A percentile compares a stretch with the other conserved stretches of the same genome.
Conservation (phyloP, 257 asterid species). For the Solanum sejunctum region DNA sequence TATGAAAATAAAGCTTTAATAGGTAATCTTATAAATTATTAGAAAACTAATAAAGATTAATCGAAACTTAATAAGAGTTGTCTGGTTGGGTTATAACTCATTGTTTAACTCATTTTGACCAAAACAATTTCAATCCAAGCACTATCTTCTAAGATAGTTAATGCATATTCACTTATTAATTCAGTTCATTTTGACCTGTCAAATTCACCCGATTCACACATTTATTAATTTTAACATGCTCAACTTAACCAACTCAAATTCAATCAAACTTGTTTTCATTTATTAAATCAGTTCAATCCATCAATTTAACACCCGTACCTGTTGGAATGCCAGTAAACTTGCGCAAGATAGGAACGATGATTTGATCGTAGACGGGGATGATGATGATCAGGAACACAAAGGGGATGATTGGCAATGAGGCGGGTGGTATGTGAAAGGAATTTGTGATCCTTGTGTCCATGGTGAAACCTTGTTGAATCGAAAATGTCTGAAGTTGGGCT, state of each 20-base stretch:
- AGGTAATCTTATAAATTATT: not conserved
- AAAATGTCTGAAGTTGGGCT: conserved; percentile 79
- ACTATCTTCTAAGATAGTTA: not conserved
- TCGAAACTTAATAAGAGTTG: not conserved
- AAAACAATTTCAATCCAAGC: not conserved
- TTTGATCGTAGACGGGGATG: conserved; percentile 47
- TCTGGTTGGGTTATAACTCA: not conserved
- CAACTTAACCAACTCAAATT: not conserved
- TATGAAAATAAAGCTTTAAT: not conserved
- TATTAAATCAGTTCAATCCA: not conserved
- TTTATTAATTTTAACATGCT: not conserved
- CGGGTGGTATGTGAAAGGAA: conserved; percentile 46
- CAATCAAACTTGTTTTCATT: not conserved
- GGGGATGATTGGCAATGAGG: conserved; percentile 64
- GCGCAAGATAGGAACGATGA: conserved; percentile 39
- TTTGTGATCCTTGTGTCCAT: conserved; percentile 49
- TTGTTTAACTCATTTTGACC: not conserved
- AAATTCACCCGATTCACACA: too few relatives aligned
- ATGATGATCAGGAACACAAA: conserved; percentile 30
- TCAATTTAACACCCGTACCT: conserved; percentile 4
- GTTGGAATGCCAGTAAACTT: conserved; percentile 54
- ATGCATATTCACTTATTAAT: too few relatives aligned
- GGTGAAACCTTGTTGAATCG: conserved; percentile 54
- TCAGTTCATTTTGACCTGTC: too few relatives aligned
- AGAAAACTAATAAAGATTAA: not conserved